Evolutionary conservation across 257 asterid species (phyloP), one percentile per base, ranked within the genome.

Genomic region (Coffea canephora): DNA sequence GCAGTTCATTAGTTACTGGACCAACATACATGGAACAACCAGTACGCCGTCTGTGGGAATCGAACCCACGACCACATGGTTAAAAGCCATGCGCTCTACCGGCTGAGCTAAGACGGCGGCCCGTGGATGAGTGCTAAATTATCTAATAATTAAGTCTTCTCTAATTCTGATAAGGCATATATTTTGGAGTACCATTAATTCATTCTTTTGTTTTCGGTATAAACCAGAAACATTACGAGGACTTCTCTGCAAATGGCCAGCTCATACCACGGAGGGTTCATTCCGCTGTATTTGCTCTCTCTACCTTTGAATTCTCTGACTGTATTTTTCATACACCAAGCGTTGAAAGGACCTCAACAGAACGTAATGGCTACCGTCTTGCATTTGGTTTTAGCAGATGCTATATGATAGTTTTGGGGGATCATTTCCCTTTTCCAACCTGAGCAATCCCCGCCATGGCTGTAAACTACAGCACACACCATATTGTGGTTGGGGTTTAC

Each of bases 21-120:
- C 2, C 31, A 0, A 31, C 1, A 31, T 0, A 31, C 31, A 31
- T 31, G 31, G 31, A 0, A 31, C 31, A 31, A 31, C 27, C 5
- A 54, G 0, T 3, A 15, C 87, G 85, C 87, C 87, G 88, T 85
- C 90, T 85, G 86, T 85, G 89, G 87, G 86, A 83, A 83, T 87
- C 89, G 87, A 85, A 85, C 83, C 88, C 87, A 85, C 87, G 86
- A 85, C 86, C 89, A 83, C 89, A 78, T 83, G 88, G 87, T 86
- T 85, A 81, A 83, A 87, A 81, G 89, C 85, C 88, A 81, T 76
- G 86, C 82, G 85, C 87, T 79, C 82, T 87, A 79, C 86, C 83
- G 39, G 82, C 90, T 84, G 90, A 84, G 88, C 88, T 82, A 87
- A 85, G 86, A 83, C 86, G 77, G 86, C 84, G 1, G 3, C 1